A percentile compares a stretch with the other conserved stretches of the same genome.
These are phyloP conservation scores for Magnaporthiopsis rhizophila DNA, from an alignment of 2,329 filamentous ascomycete genomes.

Conservation along the genomic window DNA sequence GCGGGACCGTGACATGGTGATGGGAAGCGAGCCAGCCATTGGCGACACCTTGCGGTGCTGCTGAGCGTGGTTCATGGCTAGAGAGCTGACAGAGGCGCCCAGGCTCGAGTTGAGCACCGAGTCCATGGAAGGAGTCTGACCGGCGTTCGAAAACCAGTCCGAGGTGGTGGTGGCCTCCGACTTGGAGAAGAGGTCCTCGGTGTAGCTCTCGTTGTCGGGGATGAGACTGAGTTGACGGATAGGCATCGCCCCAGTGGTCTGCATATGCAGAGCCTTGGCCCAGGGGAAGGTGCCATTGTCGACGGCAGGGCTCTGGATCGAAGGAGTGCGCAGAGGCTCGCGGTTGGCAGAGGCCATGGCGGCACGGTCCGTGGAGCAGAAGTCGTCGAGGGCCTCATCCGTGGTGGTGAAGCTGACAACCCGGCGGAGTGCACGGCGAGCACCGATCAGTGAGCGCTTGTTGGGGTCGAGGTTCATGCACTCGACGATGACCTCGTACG, in stretches of 20 bases:
- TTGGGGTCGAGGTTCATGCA: slow-evolving; percentile 86
- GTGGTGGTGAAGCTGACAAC: slow-evolving; percentile 88
- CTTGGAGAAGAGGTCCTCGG: slow-evolving; percentile 77
- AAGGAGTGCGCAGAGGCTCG: slow-evolving; percentile 91
- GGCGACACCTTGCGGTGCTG: slow-evolving; percentile 41
- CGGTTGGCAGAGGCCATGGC: slow-evolving; percentile 79
- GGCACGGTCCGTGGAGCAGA: slow-evolving; percentile 75
- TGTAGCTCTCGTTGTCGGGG: slow-evolving; percentile 67
- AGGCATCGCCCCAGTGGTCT: slow-evolving; percentile 62
- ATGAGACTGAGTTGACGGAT: slow-evolving; percentile 82
- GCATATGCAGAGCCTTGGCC: slow-evolving; percentile 67
- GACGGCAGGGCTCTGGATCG: slow-evolving; percentile 78
- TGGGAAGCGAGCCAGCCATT: slow-evolving; percentile 65
- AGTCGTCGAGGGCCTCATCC: slow-evolving; percentile 86
- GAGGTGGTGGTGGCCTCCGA: slow-evolving; percentile 57
- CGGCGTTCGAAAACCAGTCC: slow-evolving; percentile 72
- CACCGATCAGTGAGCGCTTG: slow-evolving; percentile 73
- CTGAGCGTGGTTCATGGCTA: slow-evolving; percentile 44
- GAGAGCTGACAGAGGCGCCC: slow-evolving; percentile 71
- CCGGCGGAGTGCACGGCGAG: slow-evolving; percentile 69
- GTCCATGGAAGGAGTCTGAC: slow-evolving; percentile 71
- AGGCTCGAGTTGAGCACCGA: slow-evolving; percentile 80
- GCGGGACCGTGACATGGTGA: slow-evolving; percentile 70
- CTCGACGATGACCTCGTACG: slow-evolving; percentile 85
- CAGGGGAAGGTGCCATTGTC: slow-evolving; percentile 85